Base-by-base conservation (phyloP, 164 flowering plant genomes). In the Tinospora cordifolia region DNA sequence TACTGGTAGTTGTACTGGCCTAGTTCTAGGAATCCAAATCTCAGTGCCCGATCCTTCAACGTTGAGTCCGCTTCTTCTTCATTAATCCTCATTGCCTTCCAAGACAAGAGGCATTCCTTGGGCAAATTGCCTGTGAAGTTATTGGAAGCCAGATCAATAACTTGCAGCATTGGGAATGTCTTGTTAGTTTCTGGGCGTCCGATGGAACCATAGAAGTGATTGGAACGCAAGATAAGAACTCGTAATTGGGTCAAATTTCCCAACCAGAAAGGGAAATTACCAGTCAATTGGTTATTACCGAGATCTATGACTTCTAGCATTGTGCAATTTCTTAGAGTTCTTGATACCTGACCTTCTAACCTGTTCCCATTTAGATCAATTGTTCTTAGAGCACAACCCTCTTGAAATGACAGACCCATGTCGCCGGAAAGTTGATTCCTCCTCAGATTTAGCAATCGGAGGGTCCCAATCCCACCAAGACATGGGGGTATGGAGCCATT, bases 161-260 rank as follows among this genome's bases (percentile, higher is more conserved):
- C 70, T 25, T 75, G 67, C 67, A 75, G n/a, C 60, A n/a, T 66
- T 65, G 66, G 40, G 54, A 70, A 75, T 6, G 47, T 22, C 12
- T 12, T 0, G 17, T 21, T 39, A 13, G 60, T 17, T 63, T 19
- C 4, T 15, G 21, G 63, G 65, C 77, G 17, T 26, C 46, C 36
- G 51, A 89, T 65, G 21, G 65, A 1, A 21, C 95, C 92, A 21
- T 60, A 22, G 47, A 91, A 85, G 0, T 3, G 66, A 73, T 91
- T 91, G 41, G 76, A 67, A 0, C 89, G 80, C 72, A 91, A 27
- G 41, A 86, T 84, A 47, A 92, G 84, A 30, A 90, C 90, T 0
- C 83, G 82, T 74, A 92, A 63, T 2, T 59, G 65, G 51, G 80
- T 6, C 54, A 77, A 57, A 30, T 40, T 75, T 25, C 75, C 83